These are phyloP conservation scores for Racocetra persica DNA, from an alignment of 371 early-diverging fungal genomes.

Conservation along the genomic window DNA sequence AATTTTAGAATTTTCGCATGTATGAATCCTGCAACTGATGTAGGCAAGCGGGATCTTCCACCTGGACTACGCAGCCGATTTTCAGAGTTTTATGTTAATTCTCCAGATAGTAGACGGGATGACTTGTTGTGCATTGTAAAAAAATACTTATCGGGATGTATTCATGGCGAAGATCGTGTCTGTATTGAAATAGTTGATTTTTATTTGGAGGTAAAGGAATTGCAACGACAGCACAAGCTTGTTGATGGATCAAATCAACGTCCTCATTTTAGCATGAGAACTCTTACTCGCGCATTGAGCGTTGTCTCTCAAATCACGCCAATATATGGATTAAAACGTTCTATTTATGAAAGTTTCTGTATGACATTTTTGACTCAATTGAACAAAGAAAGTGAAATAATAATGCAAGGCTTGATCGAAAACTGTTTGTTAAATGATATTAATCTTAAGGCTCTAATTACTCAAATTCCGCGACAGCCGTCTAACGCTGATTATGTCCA, in stretches of 20 bases:
- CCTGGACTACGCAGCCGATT: constrained; percentile 91
- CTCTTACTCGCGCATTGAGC: constrained; percentile 88
- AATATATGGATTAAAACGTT: constrained; percentile 79
- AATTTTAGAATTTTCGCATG: constrained; percentile 98
- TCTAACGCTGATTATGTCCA: constrained; percentile 67
- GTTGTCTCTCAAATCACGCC: constrained; percentile 79
- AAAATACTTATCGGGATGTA: constrained; percentile 69
- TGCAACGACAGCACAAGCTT: constrained; percentile 74
- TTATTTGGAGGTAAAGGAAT: constrained; percentile 80
- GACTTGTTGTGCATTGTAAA: constrained; percentile 88
- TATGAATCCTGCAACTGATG: constrained; percentile 99
- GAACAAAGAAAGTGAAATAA: constrained; percentile 71
- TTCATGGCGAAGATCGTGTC: constrained; percentile 70
- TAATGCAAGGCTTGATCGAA: constrained; percentile 68
- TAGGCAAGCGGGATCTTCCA: constrained; percentile 97
- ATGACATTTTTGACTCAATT: constrained; percentile 97
- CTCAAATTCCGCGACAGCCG: constrained; percentile 71
- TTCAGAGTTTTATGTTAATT: constrained; percentile 93
- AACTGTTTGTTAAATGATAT: constrained; percentile 71
- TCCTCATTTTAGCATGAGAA: constrained; percentile 95
- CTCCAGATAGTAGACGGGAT: constrained; percentile 83
- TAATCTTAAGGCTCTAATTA: constrained; percentile 67
- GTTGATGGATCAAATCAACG: constrained; percentile 92
- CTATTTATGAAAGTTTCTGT: constrained; percentile 91
- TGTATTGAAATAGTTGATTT: constrained; percentile 84